These are phyloP conservation scores for Lachancea sp. DNA, from an alignment of 805 yeast species.

Conservation along the genomic window DNA sequence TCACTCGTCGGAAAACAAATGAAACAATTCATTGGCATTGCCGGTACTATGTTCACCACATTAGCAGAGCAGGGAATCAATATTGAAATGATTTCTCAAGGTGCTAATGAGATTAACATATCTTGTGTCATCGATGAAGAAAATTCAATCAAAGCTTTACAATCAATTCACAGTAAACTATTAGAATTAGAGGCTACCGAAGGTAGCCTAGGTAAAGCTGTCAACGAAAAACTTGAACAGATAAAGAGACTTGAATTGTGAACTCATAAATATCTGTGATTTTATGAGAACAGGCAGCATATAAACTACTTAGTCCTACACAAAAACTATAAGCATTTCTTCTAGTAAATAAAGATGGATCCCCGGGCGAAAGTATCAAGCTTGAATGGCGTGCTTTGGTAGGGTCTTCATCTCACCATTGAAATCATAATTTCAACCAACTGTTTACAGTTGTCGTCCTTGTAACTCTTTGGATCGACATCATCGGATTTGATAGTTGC, in stretches of 20 bases:
- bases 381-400: too few relatives aligned
- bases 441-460: too few relatives aligned
- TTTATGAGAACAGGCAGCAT: neutral
- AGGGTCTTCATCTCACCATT: too few relatives aligned
- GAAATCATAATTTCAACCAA: too few relatives aligned
- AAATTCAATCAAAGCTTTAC: conserved; percentile 79
- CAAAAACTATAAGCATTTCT: too few relatives aligned
- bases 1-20: conserved; percentile 95
- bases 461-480: too few relatives aligned
- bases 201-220: conserved; percentile 30
- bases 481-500: too few relatives aligned
- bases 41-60: conserved; percentile 93
- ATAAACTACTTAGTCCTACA: too few relatives aligned
- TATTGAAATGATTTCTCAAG: conserved; percentile 97
- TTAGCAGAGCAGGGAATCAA: conserved; percentile 87
- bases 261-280: neutral
- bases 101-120: conserved; percentile 95
- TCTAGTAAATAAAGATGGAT: too few relatives aligned
- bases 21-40: conserved; percentile 95
- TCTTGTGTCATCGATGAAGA: conserved; percentile 85
- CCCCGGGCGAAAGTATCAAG: too few relatives aligned
- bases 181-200: conserved; percentile 41
- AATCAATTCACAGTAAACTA: conserved; percentile 73
- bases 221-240: conserved; percentile 42
- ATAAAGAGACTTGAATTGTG: conserved; percentile 35